Base-by-base conservation (phyloP, 2,329 filamentous ascomycete genomes). In the Thelonectria discophora region DNA sequence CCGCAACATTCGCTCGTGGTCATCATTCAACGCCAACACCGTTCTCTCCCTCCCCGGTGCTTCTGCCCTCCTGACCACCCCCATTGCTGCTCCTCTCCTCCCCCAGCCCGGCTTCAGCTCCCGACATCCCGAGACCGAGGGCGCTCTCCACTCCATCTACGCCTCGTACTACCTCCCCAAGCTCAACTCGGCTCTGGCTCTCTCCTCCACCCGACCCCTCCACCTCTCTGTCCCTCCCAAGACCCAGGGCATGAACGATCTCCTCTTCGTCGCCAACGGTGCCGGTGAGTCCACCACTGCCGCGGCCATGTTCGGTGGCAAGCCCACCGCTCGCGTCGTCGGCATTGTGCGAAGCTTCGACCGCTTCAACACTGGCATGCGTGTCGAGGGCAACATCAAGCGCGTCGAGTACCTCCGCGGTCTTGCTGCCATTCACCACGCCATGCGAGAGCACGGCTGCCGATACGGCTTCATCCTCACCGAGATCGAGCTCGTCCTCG, bases 381-480 rank as follows among this genome's bases (percentile, higher is more conserved):
- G 93, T 62, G 88, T 89, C 62, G 92, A 96, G 76, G 88, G 89
- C 46, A 92, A 94, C 66, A 86, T 93, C 76, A 91, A 93, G 78
- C 90, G 91, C 60, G 92, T 97, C 60, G 89, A 94, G 78, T 97
- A 97, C 80, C 89, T 97, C 18, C 89, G 91, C 52, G 92, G 92
- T 1, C 87, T 98, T 5, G 85, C 93, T 0, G 92, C 96, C 70
- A 82, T 97, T 46, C 94, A 98, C 78, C 87, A 92, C 74, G 89
- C 90, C 73, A 97, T 97, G 93, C 93, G 94, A 76, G 93, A 97
- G 79, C 92, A 97, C 79, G 89, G 89, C 68, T 96, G 92, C 75
- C 89, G 94, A 61, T 98, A 97, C 77, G 94, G 94, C 56, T 98
- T 97, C 82, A 94, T 98, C 77, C 88, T 97, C 73, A 97, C 93